Base-by-base conservation (phyloP, 305 asterid genomes). In the Salvia sclarea region DNA sequence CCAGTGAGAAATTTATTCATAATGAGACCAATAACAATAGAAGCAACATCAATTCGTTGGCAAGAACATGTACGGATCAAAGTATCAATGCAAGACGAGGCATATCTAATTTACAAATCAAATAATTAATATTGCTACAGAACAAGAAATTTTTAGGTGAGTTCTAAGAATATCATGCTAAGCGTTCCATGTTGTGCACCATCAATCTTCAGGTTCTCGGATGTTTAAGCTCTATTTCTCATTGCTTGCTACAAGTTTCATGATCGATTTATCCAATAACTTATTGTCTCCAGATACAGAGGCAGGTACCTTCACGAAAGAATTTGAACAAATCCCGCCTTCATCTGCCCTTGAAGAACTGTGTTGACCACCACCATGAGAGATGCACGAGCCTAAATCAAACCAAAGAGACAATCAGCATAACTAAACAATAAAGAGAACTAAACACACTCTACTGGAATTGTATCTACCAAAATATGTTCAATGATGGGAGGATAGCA, bases 351-450 rank as follows among this genome's bases (percentile, higher is more conserved):
- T 60, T 13, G 40, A 38, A 66, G n/a, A 67, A 52, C 47, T 56
- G 20, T 28, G 61, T 71, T 56, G 25, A 56, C 65, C 64, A 41
- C 65, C 64, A 41, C 47, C 72, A 62, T 41, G 74, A 61, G 69
- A 61, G 57, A 66, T 3, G 14, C 35, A 14, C 13, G 45, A 70
- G 40, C 49, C 53, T 44, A 18, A n/a, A 53, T 43, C 48, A 25
- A 61, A 24, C 17, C 43, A 38, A 50, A 24, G 63, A 64, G 11
- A 22, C n/a, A 58, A 62, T 48, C 20, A 70, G 62, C 64, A 38
- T 1, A 30, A 38, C 40, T 14, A 7, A 37, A 56, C 57, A 58
- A 1, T 40, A 22, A 38, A 33, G 16, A 4, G 45, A 17, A 45
- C 58, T 40, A 25, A 28, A 24, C 53, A 0, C 16, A 33, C 22